phyloP scores from a whole-genome alignment of 495 filamentous ascomycete genomes.

The Neurospora sp. region DNA sequence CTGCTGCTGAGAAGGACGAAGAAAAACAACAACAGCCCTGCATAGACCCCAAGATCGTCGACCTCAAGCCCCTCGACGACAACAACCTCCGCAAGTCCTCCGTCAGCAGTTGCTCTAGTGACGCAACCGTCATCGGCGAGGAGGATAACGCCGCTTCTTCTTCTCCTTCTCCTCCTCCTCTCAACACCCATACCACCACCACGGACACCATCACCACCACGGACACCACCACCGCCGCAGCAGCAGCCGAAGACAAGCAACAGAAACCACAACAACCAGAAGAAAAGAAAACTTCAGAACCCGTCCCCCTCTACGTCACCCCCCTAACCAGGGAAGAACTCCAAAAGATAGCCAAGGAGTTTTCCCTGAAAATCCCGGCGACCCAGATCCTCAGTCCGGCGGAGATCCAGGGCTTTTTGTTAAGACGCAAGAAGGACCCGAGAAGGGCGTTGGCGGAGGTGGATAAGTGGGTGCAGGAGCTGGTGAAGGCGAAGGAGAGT shows the following conservation, averaged over 20 bases:
- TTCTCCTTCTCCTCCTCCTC: not conserved
- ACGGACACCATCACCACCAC: not conserved
- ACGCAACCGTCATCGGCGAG: conserved; percentile 6
- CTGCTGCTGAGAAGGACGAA: not conserved
- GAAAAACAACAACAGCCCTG: not conserved
- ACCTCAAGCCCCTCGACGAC: not conserved
- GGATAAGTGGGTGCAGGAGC: conserved; percentile 42
- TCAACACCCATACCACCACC: not conserved
- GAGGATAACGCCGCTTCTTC: not conserved
- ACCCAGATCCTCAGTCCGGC: conserved; percentile 49
- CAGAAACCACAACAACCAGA: not conserved
- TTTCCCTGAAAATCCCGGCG: conserved; percentile 38
- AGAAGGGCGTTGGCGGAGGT: conserved; percentile 46
- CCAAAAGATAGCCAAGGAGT: conserved; percentile 29
- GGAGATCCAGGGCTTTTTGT: conserved; percentile 60
- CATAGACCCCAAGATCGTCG: not conserved
- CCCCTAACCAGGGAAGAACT: conserved; percentile 20
- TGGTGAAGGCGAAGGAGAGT: conserved; percentile 34
- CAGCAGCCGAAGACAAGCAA: not conserved
- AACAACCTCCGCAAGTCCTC: not conserved
- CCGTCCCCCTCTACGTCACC: not conserved
- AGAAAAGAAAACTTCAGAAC: not conserved
- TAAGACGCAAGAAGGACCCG: conserved; percentile 55
- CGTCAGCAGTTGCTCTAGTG: conserved; percentile 1
- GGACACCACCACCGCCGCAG: not conserved